Conservation (phyloP, 306 rosid species). For the Gastrolobium bilobum region DNA sequence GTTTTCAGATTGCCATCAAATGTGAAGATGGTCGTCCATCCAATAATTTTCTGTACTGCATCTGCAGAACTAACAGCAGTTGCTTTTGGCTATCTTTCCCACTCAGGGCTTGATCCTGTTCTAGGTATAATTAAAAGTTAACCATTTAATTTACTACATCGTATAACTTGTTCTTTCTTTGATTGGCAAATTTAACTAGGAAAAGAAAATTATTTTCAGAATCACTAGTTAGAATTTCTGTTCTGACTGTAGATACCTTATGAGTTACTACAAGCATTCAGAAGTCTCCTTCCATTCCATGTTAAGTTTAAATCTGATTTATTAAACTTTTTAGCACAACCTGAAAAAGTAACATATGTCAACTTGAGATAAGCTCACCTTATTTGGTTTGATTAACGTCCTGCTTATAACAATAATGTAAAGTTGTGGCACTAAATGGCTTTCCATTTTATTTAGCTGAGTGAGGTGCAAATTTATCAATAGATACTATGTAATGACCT, state of each 20-base stretch:
- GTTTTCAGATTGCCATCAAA: conserved; percentile 74
- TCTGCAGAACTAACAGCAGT: conserved; percentile 76
- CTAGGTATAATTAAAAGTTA: conserved; percentile 65
- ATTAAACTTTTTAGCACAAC: not conserved
- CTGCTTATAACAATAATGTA: not conserved
- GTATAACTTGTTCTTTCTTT: not conserved
- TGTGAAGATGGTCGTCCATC: conserved; percentile 77
- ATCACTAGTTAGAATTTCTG: too few relatives aligned
- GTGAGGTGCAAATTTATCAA: not conserved
- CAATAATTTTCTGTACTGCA: conserved; percentile 72
- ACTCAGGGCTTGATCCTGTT: conserved; percentile 71
- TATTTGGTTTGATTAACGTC: conserved; percentile 25
- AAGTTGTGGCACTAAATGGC: conserved; percentile 11
- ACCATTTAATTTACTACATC: conserved; percentile 22
- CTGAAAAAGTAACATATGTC: not conserved
- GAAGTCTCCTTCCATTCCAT: not conserved
- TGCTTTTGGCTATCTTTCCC: conserved; percentile 73
- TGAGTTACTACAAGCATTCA: not conserved
- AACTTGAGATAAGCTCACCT: not conserved
- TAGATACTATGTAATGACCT: not conserved
- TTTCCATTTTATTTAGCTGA: not conserved
- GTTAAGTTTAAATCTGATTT: not conserved
- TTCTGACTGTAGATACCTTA: conserved; percentile 24
- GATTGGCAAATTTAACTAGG: conserved; percentile 10
- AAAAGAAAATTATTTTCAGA: not conserved